These are phyloP conservation scores for Wickerhamiella alocasiicola DNA, from an alignment of 805 yeast genomes.

Conservation along the genomic window DNA sequence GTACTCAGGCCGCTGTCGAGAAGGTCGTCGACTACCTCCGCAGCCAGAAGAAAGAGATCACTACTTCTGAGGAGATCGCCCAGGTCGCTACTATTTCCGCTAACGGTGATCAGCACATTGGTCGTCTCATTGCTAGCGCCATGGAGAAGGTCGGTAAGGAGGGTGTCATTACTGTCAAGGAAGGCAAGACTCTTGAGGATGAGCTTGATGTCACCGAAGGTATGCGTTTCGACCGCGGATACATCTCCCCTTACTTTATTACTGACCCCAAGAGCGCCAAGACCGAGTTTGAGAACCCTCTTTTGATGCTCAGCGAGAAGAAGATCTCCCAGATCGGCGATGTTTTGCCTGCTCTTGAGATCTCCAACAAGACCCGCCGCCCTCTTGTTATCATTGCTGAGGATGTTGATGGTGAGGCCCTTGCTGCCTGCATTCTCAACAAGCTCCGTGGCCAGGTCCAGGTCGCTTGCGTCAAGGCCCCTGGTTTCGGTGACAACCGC, in stretches of 20 bases:
- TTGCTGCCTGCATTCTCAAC: conserved; percentile 94
- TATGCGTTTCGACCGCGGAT: conserved; percentile 96
- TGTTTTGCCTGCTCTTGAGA: conserved; percentile 81
- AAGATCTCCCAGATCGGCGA: conserved; percentile 84
- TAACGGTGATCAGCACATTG: conserved; percentile 89
- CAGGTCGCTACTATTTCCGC: conserved; percentile 98
- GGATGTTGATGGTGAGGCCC: conserved; percentile 95
- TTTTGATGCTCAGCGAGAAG: conserved; percentile 80
- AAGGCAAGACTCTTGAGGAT: conserved; percentile 93
- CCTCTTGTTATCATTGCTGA: conserved; percentile 90
- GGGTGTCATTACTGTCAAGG: conserved; percentile 96
- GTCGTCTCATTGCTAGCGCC: conserved; percentile 80
- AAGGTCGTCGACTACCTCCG: conserved; percentile 79
- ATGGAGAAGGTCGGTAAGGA: conserved; percentile 99
- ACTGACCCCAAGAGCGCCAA: conserved; percentile 85
- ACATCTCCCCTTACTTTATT: conserved; percentile 91
- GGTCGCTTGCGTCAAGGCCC: conserved; percentile 95
- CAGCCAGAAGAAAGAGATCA: conserved; percentile 78
- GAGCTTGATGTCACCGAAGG: conserved; percentile 96
- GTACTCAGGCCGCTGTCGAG: conserved; percentile 93
- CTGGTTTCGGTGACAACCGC: conserved; percentile 98
- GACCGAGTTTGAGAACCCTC: conserved; percentile 90
- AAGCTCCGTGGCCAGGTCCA: conserved; percentile 97
- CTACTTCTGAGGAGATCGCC: conserved; percentile 88
- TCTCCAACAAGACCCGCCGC: conserved; percentile 85